Base-by-base conservation (phyloP, 2,329 filamentous ascomycete genomes). In the Fusarium ambrosium region DNA sequence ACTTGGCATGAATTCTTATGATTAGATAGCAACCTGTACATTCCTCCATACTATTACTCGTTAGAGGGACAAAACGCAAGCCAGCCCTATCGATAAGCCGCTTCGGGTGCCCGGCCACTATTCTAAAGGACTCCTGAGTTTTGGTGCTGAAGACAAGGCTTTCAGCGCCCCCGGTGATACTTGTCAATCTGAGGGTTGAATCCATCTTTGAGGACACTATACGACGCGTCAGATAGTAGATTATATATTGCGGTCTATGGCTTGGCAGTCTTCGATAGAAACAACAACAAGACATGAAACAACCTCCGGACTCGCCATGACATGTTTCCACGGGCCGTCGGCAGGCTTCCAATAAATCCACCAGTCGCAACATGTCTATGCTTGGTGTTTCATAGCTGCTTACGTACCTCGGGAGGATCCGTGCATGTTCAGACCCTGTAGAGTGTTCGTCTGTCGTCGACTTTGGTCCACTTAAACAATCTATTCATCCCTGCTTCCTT, bases 321-420 rank as follows among this genome's bases (percentile, higher is more conserved):
- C 20, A n/a, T 29, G 62, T 34, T 37, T 53, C 43, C 43, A 24
- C 69, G 51, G 58, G 16, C 36, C 43, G 9, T 62, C 63, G 24
- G 62, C 34, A 48, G 4, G 20, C 8, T 14, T 2, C 16, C 2
- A 22, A 37, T 64, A 72, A 63, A 27, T 72, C 72, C 68, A 69
- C 72, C 72, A 74, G 53, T 75, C 18, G 43, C 20, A 36, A 18
- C 8, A 4, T 20, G 14, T 14, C 11, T n/a, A 18, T 14, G 9
- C n/a, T 13, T 24, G 13, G 2, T 56, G 71, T 73, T 69, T 64
- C 62, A 68, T 20, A 7, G 4, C 39, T 24, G 59, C 51, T 60
- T 56, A 53, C 70, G 55, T 62, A 41, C 48, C 69, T 32, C 36
- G 2, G 37, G 16, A 22, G 32, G 9, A 68, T 32, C 69, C 68